Evolutionary conservation across 2,329 filamentous ascomycete species (phyloP).

Genomic region (Grosmannia clavigera): DNA sequence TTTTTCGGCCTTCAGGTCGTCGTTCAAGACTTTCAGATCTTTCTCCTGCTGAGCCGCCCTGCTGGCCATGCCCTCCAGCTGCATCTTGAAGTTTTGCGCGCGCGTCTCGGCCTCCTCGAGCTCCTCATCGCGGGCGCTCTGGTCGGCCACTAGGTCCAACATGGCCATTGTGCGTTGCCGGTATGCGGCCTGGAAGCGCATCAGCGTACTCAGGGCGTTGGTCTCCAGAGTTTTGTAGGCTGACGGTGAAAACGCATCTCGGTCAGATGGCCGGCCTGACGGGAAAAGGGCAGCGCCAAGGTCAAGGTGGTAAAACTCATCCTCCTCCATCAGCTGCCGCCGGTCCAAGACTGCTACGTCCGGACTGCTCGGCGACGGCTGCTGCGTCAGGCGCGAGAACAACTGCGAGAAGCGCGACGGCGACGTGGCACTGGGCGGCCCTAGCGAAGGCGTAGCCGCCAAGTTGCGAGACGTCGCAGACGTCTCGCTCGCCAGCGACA

Average conservation of each 20-base stretch:
- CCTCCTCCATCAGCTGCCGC: conserved; percentile 20
- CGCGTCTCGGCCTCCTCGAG: conserved; percentile 42
- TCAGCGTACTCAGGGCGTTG: conserved; percentile 42
- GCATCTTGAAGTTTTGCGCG: conserved; percentile 40
- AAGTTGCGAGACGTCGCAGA: conserved; percentile 5
- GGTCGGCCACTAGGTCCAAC: conserved; percentile 38
- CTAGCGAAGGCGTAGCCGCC: background rate
- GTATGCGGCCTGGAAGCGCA: conserved; percentile 46
- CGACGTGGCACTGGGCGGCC: conserved; percentile 9
- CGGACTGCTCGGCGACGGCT: conserved; percentile 12
- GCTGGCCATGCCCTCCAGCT: conserved; percentile 46
- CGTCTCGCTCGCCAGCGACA: conserved; percentile 13
- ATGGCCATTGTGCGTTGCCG: conserved; percentile 37
- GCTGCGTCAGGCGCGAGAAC: conserved; percentile 24
- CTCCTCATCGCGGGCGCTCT: conserved; percentile 41
- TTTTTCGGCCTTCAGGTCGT: conserved; percentile 38
- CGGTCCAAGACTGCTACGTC: background rate
- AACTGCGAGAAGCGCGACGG: conserved; percentile 34
- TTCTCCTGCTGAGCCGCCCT: conserved; percentile 41
- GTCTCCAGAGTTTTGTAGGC: conserved; percentile 49
- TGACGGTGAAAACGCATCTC: conserved; percentile 43
- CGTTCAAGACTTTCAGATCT: conserved; percentile 29
- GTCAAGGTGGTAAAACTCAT: conserved; percentile 44
- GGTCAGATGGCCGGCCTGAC: conserved; percentile 24
- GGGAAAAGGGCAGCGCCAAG: conserved; percentile 43